Evolutionary conservation across 345 rosid species (phyloP), one percentile per base, ranked within the genome.

Genomic region (Dipteronia sinensis): DNA sequence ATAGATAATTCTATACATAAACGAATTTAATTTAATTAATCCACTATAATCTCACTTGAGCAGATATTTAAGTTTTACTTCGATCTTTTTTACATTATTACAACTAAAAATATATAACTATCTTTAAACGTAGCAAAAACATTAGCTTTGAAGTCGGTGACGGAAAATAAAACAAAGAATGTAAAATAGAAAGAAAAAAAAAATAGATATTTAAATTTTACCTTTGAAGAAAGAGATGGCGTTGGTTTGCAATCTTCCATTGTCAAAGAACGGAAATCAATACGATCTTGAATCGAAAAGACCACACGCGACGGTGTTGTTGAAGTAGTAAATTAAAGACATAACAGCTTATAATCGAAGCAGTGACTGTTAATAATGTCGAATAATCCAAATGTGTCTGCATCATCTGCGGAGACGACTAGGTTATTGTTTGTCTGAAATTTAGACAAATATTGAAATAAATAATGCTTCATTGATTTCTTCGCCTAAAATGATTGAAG

Each of bases 241-340:
- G 77, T 1, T n/a, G 66, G 31, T 6, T n/a, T 65, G 82, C 78
- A 58, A 61, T 51, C 78, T 49, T 87, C 86, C 88, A 79, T 85
- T 56, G 69, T 38, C 46, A 40, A 78, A 66, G 16, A 17, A 65
- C n/a, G 2, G 66, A 65, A 23, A 58, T 23, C 65, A 22, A 68
- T 22, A 29, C 29, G 64, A 40, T 31, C 22, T 47, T 12, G 12
- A 71, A 69, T 29, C n/a, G 62, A 65, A 19, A 59, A 44, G 69
- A 15, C 20, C 6, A 58, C 7, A 47, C 17, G 44, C 25, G 10
- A 4, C 15, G 10, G 5, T 19, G 44, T 67, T 42, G 74, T 17
- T 80, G 55, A 58, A 73, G 76, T 65, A 9, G 76, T 65, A 9
- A 73, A 72, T 42, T 5, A 17, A 6, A 61, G 49, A 64, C 67